Percentiles rank a stretch among this genome's conserved stretches.
phyloP scores from a whole-genome alignment of 805 yeast genomes.

The Candida multigemmis region DNA sequence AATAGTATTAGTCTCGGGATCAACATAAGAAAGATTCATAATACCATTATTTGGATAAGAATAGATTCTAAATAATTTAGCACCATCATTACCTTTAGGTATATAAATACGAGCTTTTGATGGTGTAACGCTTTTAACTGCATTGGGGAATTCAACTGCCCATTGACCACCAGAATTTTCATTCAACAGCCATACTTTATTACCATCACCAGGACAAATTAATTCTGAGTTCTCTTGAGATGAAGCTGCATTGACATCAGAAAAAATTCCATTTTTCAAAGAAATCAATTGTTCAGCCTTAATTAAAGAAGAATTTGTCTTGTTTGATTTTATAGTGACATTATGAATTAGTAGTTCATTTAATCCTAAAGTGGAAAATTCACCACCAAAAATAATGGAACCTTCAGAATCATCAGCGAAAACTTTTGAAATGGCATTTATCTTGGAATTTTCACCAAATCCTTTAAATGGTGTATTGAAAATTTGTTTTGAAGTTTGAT shows the following conservation, averaged over 20 bases:
- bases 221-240: conserved; percentile 21
- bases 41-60: conserved; percentile 79
- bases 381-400: conserved; percentile 72
- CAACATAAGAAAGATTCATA: conserved; percentile 82
- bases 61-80: conserved; percentile 59
- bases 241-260: conserved; percentile 33
- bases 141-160: conserved; percentile 49
- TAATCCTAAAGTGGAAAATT: conserved; percentile 55
- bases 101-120: conserved; percentile 68
- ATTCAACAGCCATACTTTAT: conserved; percentile 45
- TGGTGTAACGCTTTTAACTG: conserved; percentile 44
- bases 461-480: conserved; percentile 63
- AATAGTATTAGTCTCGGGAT: conserved; percentile 55
- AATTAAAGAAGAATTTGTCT: conserved; percentile 25
- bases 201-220: conserved; percentile 46
- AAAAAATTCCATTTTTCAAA: conserved; percentile 44
- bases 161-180: conserved; percentile 53
- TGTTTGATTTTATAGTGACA: conserved; percentile 15
- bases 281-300: conserved; percentile 58
- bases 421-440: conserved; percentile 54
- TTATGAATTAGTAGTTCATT: conserved; percentile 30
- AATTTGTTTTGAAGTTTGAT: conserved; percentile 33
- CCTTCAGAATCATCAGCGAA: conserved; percentile 28
- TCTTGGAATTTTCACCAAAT: conserved; percentile 48
- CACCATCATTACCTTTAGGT: conserved; percentile 41